Evolutionary conservation across 352 stramenopile genomes (phyloP), one percentile per base, ranked within the genome.

Genomic region (Phytophthora niederhauseri): DNA sequence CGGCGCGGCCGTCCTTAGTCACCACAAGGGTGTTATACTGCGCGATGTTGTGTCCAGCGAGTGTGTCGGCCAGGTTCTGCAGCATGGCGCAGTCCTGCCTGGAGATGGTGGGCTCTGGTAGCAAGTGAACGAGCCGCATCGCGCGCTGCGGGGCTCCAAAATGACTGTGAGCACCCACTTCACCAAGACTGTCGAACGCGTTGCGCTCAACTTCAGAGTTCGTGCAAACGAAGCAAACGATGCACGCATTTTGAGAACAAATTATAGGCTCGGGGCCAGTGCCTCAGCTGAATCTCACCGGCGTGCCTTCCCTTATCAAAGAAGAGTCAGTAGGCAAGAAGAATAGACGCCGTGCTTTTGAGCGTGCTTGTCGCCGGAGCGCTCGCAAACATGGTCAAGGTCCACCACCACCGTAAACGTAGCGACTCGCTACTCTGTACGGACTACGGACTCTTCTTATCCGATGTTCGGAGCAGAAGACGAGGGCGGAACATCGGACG

Each of bases 11-110:
- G 46, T 83, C 63, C 60, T 86, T 78, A 2, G 76, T 75, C 53
- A 78, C 50, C 22, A 87, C 67, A 22, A 85, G 76, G 20, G 72
- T 75, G 66, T 87, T 80, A 64, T 87, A 88, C 55, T 90, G 77
- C 11, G 66, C 53, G 11, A 90, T 77, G 57, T 85, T 84, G 59
- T 90, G 75, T 43, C 43, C 66, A 30, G 81, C 61, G 15, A 88
- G 77, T 1, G 76, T 77, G 17, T 77, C 75, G 19, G 62, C 68
- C 5, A 82, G 75, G 22, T 59, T 48, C 66, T 70, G 66, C 31
- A 82, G 52, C 72, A 80, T 76, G 62, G 49, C 60, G 56, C 52
- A 69, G 63, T 82, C 75, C 31, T 78, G 57, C 24, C 63, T 69
- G 24, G 75, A 60, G 34, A 82, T 74, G 7, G 67, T 65, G 24